Evolutionary conservation across 441 rosid genomes (phyloP), one percentile per base, ranked within the genome.

Genomic region (Pelargonium citronellum): DNA sequence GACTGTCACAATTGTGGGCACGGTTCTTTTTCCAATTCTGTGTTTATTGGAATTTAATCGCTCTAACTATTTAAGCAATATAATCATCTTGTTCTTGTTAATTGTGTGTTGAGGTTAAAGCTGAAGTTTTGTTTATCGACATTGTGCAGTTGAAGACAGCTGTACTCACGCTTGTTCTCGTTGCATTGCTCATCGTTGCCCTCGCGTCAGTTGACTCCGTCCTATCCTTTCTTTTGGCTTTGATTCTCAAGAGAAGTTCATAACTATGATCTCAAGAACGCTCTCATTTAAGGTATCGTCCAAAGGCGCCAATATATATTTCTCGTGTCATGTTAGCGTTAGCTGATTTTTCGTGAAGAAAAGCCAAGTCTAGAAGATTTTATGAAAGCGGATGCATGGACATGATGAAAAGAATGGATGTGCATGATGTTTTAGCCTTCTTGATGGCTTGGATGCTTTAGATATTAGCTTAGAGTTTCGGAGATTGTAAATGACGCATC

Each of bases 71-170:
- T 2, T 4, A 27, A 27, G 30, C 30, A 27, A n/a, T n/a, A 27
- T 27, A 27, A 27, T 27, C 30, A 27, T 27, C 30, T 27, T 27
- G 30, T 1, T 27, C 30, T 27, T 4, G 30, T 27, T 27, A 27
- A 27, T 27, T 27, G 27, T 53, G 20, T 57, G 5, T 19, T 9
- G 19, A 6, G 20, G 12, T 62, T 1, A 22, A 24, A 69, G 47
- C 51, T 70, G 20, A 74, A 20, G 66, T 16, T 51, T 68, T 70
- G 67, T 67, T 34, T 67, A 34, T 73, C 66, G 13, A 39, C 57
- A 16, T 74, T 63, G 20, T 79, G 82, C 91, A 91, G 98, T 87
- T 90, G 74, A 90, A 81, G 87, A 94, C 99, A 1, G 91, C 97
- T 2, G 83, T 81, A 44, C 86, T 94, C 37, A 85, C 95, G 17